phyloP scores from a whole-genome alignment of 306 rosid genomes.

The Ceratonia siliqua region DNA sequence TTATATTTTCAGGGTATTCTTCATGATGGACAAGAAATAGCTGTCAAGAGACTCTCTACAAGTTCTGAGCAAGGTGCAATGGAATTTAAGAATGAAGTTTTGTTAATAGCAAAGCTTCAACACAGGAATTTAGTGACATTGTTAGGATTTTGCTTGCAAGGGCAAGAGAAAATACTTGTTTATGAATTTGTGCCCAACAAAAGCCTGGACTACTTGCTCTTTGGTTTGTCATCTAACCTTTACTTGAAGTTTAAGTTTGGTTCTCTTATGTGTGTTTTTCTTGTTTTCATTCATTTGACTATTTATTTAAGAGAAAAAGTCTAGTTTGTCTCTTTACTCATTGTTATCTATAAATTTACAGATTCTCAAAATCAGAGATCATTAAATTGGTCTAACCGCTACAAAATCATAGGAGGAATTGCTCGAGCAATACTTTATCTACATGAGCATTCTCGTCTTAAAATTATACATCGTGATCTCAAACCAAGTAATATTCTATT shows the following conservation, averaged over 20 bases:
- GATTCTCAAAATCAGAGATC: neutral
- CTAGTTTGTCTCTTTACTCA: neutral
- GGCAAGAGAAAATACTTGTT: conserved; percentile 13
- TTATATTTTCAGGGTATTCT: conserved; percentile 1
- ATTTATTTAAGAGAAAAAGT: neutral
- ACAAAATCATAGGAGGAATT: conserved; percentile 39
- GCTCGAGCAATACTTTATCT: conserved; percentile 49
- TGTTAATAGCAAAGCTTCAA: conserved; percentile 16
- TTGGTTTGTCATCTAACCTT: neutral
- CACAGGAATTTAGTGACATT: conserved; percentile 9
- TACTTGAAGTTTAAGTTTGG: neutral
- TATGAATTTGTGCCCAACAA: conserved; percentile 14
- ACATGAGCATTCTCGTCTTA: conserved; percentile 48
- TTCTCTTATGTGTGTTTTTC: neutral
- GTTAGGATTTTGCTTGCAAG: neutral
- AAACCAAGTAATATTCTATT: conserved; percentile 51
- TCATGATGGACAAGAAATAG: neutral
- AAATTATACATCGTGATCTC: conserved; percentile 51
- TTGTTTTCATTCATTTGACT: neutral
- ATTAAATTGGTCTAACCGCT: conserved; percentile 42
- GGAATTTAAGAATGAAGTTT: conserved; percentile 8
- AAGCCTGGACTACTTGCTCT: conserved; percentile 10
- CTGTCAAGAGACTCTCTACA: neutral
- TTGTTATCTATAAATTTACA: neutral
- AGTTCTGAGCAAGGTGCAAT: neutral